Evolutionary conservation across 768 basidiomycete genomes (phyloP), one percentile per base, ranked within the genome.

Genomic region (Psilocybe sp.): DNA sequence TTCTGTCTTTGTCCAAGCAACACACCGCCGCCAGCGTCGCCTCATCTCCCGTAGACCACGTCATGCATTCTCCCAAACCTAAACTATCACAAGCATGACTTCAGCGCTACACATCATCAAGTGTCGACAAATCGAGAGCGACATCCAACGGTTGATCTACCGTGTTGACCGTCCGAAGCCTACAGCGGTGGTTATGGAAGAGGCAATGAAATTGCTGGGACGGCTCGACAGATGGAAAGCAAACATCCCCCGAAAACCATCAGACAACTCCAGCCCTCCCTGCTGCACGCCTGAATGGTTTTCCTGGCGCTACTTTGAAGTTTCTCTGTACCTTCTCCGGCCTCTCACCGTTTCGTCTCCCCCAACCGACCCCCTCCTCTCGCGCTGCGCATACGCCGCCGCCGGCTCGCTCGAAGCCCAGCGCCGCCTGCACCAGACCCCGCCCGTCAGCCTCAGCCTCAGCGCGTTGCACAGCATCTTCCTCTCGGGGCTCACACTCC

Each of bases 271-370:
- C 13, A 44, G 41, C 16, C 49, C 49, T 12, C 49, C 49, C 20
- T 50, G 49, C 32, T 50, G 49, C 19, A 50, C 15, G 34, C 49
- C 49, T 14, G 49, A 50, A 44, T 50, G 49, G 49, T 50, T 50
- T 37, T 50, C 19, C 12, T 50, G 49, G 49, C 40, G 49, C 13
- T 50, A 50, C 34, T 50, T 41, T 18, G 49, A 50, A 34, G 49
- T 43, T 4, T 44, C 49, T 6, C n/a, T 50, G 34, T 50, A 44
- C 33, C 44, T 50, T 5, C 32, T 50, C 20, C 28, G 49, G 13
- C 49, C 49, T 37, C 49, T 50, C 11, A 50, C 49, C 12, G 40
- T 44, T 33, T 44, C 36, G 8, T 41, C 49, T 5, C 32, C 38
- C 13, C 33, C 49, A 4, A 37, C 42, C 32, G 49, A 50, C 39